Conservation (phyloP, 768 basidiomycete genomes). For the Tylopilus cervinicoccineus region DNA sequence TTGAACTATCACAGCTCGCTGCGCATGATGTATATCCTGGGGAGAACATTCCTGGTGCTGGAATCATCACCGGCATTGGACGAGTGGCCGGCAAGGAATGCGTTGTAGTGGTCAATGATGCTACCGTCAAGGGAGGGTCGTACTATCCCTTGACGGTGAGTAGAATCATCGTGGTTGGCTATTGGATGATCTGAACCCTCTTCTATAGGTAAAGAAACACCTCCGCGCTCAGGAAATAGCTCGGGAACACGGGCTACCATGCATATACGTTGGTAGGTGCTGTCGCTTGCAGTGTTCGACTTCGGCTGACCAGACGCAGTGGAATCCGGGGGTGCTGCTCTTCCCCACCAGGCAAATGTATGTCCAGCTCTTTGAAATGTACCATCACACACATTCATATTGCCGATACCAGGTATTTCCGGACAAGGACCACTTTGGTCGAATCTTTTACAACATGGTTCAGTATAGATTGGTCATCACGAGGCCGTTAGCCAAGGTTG, state of each 20-base stretch:
- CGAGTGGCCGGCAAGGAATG: conserved; percentile 79
- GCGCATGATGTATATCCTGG: conserved; percentile 82
- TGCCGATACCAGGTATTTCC: conserved; percentile 63
- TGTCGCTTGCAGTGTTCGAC: not conserved
- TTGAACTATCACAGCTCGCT: conserved; percentile 83
- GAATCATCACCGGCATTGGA: conserved; percentile 84
- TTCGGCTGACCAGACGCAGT: conserved; percentile 42
- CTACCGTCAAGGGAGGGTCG: conserved; percentile 89
- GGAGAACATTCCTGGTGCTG: conserved; percentile 79
- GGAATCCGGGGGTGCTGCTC: conserved; percentile 90
- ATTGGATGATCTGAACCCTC: not conserved
- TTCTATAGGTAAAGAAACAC: conserved; percentile 83
- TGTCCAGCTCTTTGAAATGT: not conserved
- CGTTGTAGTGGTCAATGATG: conserved; percentile 90
- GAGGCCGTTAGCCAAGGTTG: conserved; percentile 2
- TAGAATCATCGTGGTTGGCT: not conserved
- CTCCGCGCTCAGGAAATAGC: conserved; percentile 92
- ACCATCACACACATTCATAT: not conserved
- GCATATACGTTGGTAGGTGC: conserved; percentile 82
- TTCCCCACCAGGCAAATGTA: conserved; percentile 87
- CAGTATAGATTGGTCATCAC: not conserved
- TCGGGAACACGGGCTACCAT: conserved; percentile 84
- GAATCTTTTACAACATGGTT: conserved; percentile 98
- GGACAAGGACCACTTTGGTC: conserved; percentile 92
- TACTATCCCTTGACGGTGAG: conserved; percentile 84